Evolutionary conservation across 1,284 basidiomycete genomes (phyloP).

Genomic region (Ustilago esculenta): DNA sequence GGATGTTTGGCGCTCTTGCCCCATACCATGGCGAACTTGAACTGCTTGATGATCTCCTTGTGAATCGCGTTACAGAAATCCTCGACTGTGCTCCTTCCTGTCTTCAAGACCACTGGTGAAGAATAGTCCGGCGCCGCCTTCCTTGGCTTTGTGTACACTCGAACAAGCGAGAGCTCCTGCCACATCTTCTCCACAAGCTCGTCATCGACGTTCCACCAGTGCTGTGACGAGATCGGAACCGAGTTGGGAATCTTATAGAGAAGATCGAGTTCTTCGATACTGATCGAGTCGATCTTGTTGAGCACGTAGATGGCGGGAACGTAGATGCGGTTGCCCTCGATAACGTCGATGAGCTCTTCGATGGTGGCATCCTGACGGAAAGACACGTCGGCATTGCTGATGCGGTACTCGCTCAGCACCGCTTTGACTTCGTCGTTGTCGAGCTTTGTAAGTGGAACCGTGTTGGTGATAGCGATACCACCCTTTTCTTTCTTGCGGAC

Average conservation of each 20-base stretch:
- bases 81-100: constrained; percentile 74
- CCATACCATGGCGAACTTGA: constrained; percentile 91
- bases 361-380: constrained; percentile 92
- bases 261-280: constrained; percentile 96
- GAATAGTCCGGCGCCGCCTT: constrained; percentile 88
- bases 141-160: constrained; percentile 87
- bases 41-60: constrained; percentile 90
- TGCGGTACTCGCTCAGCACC: constrained; percentile 89
- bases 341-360: constrained; percentile 87
- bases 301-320: constrained; percentile 63
- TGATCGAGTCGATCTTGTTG: constrained; percentile 84
- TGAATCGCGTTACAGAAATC: constrained; percentile 85
- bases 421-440: constrained; percentile 96
- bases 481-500: constrained; percentile 90
- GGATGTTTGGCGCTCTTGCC: constrained; percentile 94
- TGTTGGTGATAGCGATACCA: constrained; percentile 70
- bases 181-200: constrained; percentile 79
- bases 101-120: constrained; percentile 75
- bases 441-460: constrained; percentile 92
- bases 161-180: constrained; percentile 69
- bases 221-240: constrained; percentile 89
- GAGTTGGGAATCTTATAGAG: constrained; percentile 90
- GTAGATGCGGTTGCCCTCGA: constrained; percentile 79
- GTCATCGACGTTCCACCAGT: constrained; percentile 98
- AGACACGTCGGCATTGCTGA: constrained; percentile 88